A percentile compares a stretch with the other conserved stretches of the same genome.
Conservation (phyloP, 306 rosid species). For the Rosa chinensis region DNA sequence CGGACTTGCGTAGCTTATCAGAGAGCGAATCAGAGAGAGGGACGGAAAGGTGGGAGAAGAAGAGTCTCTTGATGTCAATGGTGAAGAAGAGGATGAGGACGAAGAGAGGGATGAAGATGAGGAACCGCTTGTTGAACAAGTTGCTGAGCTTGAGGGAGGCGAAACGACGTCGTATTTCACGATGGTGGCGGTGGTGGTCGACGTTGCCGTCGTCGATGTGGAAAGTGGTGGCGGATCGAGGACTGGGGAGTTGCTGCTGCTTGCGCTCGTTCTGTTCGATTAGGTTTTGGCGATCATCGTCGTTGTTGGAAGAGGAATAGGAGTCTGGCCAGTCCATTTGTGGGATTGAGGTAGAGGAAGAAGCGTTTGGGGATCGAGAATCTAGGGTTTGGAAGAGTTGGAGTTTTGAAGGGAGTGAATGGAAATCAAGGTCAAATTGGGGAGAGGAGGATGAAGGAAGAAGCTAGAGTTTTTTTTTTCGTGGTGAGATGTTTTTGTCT, state of each 20-base stretch:
- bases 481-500: too few species aligned
- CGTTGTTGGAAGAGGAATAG: slow-evolving; percentile 64
- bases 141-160: slow-evolving; percentile 23
- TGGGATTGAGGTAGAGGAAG: background rate
- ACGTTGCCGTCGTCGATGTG: slow-evolving; percentile 43
- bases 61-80: slow-evolving; percentile 41
- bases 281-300: slow-evolving; percentile 72
- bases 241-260: slow-evolving; percentile 32
- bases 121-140: slow-evolving; percentile 40
- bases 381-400: too few species aligned
- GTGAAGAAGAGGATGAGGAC: slow-evolving; percentile 44
- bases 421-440: too few species aligned
- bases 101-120: slow-evolving; percentile 40
- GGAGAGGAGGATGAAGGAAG: too few species aligned
- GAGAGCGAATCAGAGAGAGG: slow-evolving; percentile 33
- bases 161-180: slow-evolving; percentile 36
- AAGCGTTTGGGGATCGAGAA: too few species aligned
- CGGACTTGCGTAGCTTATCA: slow-evolving; percentile 69
- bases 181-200: slow-evolving; percentile 8
- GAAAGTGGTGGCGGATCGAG: slow-evolving; percentile 40
- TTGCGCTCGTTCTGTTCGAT: slow-evolving; percentile 59
- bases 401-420: too few species aligned
- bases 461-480: too few species aligned
- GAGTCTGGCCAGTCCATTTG: slow-evolving; percentile 47
- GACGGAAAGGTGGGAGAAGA: slow-evolving; percentile 46